Evolutionary conservation across 345 rosid species (phyloP).

Genomic region (Excoecaria cochinchinensis): DNA sequence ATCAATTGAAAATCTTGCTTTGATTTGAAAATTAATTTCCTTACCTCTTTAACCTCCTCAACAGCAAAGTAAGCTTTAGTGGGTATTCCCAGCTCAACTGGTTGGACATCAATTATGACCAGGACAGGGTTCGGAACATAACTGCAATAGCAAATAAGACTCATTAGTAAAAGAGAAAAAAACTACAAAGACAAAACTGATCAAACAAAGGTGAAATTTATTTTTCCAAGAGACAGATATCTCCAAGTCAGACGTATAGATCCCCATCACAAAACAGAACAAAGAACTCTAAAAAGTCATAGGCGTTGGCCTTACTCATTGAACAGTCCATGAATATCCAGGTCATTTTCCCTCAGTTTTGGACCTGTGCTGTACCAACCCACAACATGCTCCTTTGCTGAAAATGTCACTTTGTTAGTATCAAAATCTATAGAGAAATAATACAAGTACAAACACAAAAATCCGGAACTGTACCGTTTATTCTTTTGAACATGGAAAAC

Average conservation of each 20-base stretch:
- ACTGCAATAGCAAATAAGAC: constrained; percentile 38
- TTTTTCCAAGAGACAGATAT: not conserved
- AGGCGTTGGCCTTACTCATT: constrained; percentile 47
- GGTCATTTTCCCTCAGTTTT: constrained; percentile 78
- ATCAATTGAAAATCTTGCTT: not conserved
- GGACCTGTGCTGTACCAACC: constrained; percentile 98
- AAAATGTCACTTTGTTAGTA: constrained; percentile 12
- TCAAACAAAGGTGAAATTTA: not conserved
- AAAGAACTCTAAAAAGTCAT: not conserved
- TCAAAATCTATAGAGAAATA: too few relatives aligned
- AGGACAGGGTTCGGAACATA: constrained; percentile 83
- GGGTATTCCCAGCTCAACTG: constrained; percentile 89
- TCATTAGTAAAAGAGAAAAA: not conserved
- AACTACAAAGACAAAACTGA: not conserved
- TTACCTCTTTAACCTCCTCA: constrained; percentile 88
- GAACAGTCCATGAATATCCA: constrained; percentile 72
- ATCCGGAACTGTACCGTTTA: constrained; percentile 47
- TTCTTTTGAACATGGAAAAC: constrained; percentile 97
- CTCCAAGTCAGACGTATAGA: not conserved
- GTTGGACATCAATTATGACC: constrained; percentile 93
- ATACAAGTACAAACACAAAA: too few relatives aligned
- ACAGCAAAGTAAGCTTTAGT: constrained; percentile 90
- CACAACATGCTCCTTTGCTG: constrained; percentile 92
- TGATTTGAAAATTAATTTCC: constrained; percentile 2
- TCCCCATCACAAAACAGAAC: not conserved